These are phyloP conservation scores for Plasmodium sp. DNA, from an alignment of 169 alveolate species.

Conservation along the genomic window DNA sequence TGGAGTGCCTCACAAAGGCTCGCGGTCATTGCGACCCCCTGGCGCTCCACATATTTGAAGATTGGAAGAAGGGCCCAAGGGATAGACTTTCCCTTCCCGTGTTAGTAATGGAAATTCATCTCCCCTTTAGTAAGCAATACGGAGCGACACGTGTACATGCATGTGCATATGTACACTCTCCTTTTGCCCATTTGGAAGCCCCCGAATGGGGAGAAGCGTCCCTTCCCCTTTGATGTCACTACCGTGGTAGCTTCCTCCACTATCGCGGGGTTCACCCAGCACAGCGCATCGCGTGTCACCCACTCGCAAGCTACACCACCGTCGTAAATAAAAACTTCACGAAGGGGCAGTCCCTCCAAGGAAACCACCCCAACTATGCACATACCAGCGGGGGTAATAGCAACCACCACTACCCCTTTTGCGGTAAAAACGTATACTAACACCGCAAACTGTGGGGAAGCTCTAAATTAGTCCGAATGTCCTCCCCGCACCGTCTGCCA, in stretches of 20 bases:
- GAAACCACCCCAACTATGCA: background rate
- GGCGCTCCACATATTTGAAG: background rate
- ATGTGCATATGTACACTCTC: background rate
- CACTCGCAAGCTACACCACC: background rate
- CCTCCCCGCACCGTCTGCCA: background rate
- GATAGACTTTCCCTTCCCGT: background rate
- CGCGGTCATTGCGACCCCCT: background rate
- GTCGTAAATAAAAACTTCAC: background rate
- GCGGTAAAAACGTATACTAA: background rate
- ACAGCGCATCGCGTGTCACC: background rate
- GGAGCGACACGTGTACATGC: background rate
- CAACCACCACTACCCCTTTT: background rate
- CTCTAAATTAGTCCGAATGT: background rate
- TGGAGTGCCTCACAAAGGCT: background rate
- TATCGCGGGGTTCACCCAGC: background rate
- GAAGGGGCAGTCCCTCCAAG: background rate
- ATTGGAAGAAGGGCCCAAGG: background rate
- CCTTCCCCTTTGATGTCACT: background rate
- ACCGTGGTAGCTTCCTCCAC: background rate
- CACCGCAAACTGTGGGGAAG: background rate
- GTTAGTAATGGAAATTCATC: background rate
- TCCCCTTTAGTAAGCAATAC: background rate
- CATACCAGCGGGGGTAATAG: background rate
- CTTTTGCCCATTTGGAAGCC: background rate
- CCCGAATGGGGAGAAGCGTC: background rate